Conservation (phyloP, 345 rosid genomes). For the Litchi chinensis region DNA sequence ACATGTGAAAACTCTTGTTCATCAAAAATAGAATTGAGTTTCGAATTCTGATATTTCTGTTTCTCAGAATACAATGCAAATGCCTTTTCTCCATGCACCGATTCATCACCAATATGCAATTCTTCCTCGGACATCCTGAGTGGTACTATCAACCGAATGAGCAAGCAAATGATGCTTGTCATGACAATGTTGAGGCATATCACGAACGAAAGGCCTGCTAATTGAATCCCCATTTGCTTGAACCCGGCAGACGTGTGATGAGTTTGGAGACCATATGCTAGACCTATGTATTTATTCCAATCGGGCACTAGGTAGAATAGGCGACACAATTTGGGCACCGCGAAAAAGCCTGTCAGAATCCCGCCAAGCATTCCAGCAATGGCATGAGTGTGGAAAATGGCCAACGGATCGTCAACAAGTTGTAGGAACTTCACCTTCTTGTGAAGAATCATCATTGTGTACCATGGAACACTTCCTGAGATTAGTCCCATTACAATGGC, state of each 20-base stretch:
- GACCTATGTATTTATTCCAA: slow-evolving; percentile 45
- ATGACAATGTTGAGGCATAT: slow-evolving; percentile 32
- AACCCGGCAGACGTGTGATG: slow-evolving; percentile 32
- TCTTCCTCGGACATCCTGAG: slow-evolving; percentile 42
- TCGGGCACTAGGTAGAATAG: slow-evolving; percentile 44
- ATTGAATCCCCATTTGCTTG: slow-evolving; percentile 45
- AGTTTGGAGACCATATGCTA: slow-evolving; percentile 42
- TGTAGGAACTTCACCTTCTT: slow-evolving; percentile 27
- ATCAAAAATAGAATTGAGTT: slow-evolving; percentile 31
- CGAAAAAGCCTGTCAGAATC: slow-evolving; percentile 48
- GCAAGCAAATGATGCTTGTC: slow-evolving; percentile 44
- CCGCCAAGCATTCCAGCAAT: slow-evolving; percentile 49
- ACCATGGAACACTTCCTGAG: slow-evolving; percentile 55
- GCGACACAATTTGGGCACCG: slow-evolving; percentile 49
- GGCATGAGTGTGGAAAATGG: slow-evolving; percentile 60
- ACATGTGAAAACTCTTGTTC: slow-evolving; percentile 25
- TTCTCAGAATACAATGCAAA: slow-evolving; percentile 33
- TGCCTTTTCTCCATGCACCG: slow-evolving; percentile 45
- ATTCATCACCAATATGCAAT: slow-evolving; percentile 31
- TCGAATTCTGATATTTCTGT: slow-evolving; percentile 19
- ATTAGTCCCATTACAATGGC: slow-evolving; percentile 43
- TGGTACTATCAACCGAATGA: slow-evolving; percentile 36
- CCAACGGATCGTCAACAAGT: slow-evolving; percentile 41
- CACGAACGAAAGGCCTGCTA: slow-evolving; percentile 38
- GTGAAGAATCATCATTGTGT: slow-evolving; percentile 51